phyloP scores from a whole-genome alignment of 2,329 filamentous ascomycete species.

The Hortaea werneckii region DNA sequence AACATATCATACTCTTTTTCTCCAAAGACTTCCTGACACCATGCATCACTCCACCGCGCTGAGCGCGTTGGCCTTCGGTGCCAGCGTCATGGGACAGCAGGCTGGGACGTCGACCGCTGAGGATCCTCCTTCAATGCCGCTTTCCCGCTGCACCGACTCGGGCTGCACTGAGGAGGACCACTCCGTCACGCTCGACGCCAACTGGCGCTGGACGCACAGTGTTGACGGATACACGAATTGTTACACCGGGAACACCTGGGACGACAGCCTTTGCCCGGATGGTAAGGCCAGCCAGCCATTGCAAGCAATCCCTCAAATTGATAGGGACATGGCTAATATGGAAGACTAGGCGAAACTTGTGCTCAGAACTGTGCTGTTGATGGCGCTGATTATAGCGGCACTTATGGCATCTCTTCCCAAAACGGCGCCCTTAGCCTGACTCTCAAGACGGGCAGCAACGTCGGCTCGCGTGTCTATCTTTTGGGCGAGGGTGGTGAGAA shows the following conservation, averaged over 20 bases:
- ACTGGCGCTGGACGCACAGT: constrained; percentile 43
- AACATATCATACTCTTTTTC: too few relatives aligned
- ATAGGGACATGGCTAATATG: too few relatives aligned
- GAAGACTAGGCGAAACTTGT: constrained; percentile 24
- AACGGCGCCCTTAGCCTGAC: constrained; percentile 40
- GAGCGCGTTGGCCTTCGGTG: constrained; percentile 30
- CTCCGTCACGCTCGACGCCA: constrained; percentile 33
- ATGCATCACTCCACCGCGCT: constrained; percentile 23
- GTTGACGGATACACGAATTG: constrained; percentile 38
- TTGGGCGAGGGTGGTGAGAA: constrained; percentile 49
- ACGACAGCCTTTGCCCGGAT: not conserved
- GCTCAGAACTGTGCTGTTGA: constrained; percentile 48
- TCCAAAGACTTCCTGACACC: not conserved
- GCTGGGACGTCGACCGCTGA: constrained; percentile 32
- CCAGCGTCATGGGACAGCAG: constrained; percentile 31
- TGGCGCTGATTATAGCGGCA: constrained; percentile 50
- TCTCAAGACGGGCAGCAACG: constrained; percentile 25
- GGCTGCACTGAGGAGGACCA: constrained; percentile 22
- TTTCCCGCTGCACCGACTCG: constrained; percentile 25
- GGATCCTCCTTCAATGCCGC: constrained; percentile 30
- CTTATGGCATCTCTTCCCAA: constrained; percentile 44
- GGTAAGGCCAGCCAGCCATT: not conserved
- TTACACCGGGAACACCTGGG: constrained; percentile 23
- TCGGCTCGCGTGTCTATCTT: constrained; percentile 49
- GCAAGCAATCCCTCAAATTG: too few relatives aligned